Base-by-base conservation (phyloP, 2,329 filamentous ascomycete species). In the Colletotrichum euphorbiae region DNA sequence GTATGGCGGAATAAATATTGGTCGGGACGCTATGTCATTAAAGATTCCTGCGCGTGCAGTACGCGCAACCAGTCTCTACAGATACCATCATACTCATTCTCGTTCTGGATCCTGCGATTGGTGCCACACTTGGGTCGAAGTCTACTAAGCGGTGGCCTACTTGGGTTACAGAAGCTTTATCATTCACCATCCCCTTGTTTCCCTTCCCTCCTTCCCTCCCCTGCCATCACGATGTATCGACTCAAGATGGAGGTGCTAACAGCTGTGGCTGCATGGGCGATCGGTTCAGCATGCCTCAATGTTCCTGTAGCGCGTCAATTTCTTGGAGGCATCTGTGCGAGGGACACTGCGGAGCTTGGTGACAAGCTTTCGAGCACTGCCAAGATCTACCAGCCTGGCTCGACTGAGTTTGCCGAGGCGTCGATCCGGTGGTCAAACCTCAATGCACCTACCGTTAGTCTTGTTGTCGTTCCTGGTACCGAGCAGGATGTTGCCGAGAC, bases 401-500 rank as follows among this genome's bases (percentile, higher is more conserved):
- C 81, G 9, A 71, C 70, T n/a, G 78, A 74, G 12, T 87, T 83
- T 54, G 67, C 71, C 3, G 40, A 74, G 31, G 78, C 78, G 6
- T 79, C 81, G 0, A 75, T 73, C 2, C 78, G 84, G 1, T 86
- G 84, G 83, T 86, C 84, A 1, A 75, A 74, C 13, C 70, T 84
- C 19, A 75, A 79, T 8, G 72, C 76, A 1, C 85, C 85, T 3
- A 77, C 71, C 1, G 76, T 82, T 9, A 82, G 80, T 54, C 72
- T 85, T 3, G 82, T 85, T 2, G 80, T 87, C 0, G 78, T 84
- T 13, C 82, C 84, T 2, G 78, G 76, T 2, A 81, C 77, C 0
- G 84, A 85, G 71, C 72, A 81, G 6, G 85, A 87, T 67, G 84
- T 87, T 19, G 79, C 77, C 0, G 77, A 82, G 69, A 85, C 79